Conservation (phyloP, 345 rosid species). For the Gossypium ekmanianum region DNA sequence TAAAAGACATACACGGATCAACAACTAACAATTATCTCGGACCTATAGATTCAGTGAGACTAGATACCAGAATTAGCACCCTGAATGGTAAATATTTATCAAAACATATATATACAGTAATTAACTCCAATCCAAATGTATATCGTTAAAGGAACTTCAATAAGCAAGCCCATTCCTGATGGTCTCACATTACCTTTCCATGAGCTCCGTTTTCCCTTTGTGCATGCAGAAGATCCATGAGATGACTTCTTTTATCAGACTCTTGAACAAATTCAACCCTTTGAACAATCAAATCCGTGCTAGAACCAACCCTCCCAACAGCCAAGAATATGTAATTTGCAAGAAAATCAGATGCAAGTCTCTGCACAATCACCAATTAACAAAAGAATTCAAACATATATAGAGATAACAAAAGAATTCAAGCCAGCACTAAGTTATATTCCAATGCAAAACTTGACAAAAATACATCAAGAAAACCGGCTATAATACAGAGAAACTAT, state of each 20-base stretch:
- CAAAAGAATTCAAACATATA: neutral
- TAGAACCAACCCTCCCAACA: conserved; percentile 98
- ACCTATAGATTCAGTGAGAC: neutral
- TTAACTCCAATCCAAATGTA: neutral
- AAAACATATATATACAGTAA: neutral
- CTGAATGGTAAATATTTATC: neutral
- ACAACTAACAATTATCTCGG: neutral
- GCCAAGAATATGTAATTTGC: conserved; percentile 80
- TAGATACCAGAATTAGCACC: neutral
- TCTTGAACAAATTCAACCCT: conserved; percentile 95
- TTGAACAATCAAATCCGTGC: conserved; percentile 95
- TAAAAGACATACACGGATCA: conserved; percentile 1
- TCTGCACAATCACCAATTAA: conserved; percentile 44
- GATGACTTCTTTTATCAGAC: conserved; percentile 95
- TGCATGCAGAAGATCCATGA: conserved; percentile 98
- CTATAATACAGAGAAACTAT: neutral
- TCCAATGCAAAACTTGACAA: neutral
- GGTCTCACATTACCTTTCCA: conserved; percentile 55
- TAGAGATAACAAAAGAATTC: neutral
- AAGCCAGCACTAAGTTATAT: neutral
- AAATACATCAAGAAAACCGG: neutral
- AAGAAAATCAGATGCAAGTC: conserved; percentile 93
- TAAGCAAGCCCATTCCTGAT: neutral
- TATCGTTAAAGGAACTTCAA: neutral
- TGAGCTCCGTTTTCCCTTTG: conserved; percentile 77